Base-by-base conservation (phyloP, 805 yeast species). In the Metschnikowia gelsemii region DNA sequence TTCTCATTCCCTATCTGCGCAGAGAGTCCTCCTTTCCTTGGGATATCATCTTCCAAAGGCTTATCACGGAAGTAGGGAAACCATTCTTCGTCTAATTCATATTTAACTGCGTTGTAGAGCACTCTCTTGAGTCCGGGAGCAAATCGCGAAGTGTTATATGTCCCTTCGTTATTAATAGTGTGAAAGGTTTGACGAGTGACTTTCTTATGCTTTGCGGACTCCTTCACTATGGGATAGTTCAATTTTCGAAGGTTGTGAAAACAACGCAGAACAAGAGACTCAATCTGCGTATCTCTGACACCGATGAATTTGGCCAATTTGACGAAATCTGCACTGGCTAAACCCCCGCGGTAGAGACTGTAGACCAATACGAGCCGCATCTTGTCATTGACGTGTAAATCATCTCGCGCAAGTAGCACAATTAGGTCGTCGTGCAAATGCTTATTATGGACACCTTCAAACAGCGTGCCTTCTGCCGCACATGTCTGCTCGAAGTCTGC, bases 401-500 rank as follows among this genome's bases (percentile, higher is more conserved):
- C 71, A 19, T 66, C 70, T 32, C 76, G 63, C 0, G 71, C 64
- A 17, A 91, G 66, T 17, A 81, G 57, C 3, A 64, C 70, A 21
- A 90, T 68, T 42, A 89, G 64, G 25, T 76, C 78, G 38, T 79
- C 84, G 23, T 84, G 80, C 18, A 86, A 63, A 38, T 75, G 72
- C 51, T 77, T 77, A 32, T 75, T 73, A 50, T 76, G 76, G 20
- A 73, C 74, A 2, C 91, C 89, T 49, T 87, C 85, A 34, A 80
- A 70, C 42, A 80, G 81, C 2, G 75, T 61, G 17, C 95, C 95
- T 31, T 79, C 78, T 3, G 88, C 86, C 4, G 84, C 78, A 49
- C 89, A 73, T 14, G 82, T 77, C 63, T 90, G 96, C 63, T 93
- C 98, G 44, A 89, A 73, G 49, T 87, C 93, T 1, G 96, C 87